Percentiles rank a stretch among this genome's conserved stretches.
Evolutionary conservation across 2,329 filamentous ascomycete genomes (phyloP).

Genomic region (Hymenoscyphus fraxineus): DNA sequence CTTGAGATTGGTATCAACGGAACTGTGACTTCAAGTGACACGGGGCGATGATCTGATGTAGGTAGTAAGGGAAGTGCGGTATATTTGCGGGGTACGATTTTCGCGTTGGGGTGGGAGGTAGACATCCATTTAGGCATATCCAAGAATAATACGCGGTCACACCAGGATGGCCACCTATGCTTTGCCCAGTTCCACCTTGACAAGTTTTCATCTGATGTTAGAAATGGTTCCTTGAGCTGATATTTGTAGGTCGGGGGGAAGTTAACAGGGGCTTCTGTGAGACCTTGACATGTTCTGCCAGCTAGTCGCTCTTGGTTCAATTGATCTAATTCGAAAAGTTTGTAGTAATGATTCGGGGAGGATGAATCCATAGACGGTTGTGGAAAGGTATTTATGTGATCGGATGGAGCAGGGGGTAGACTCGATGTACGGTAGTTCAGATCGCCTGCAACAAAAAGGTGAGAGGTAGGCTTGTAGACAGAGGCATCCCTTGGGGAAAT

Average conservation of each 20-base stretch:
- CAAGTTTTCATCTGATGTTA: conserved; percentile 38
- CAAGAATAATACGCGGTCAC: conserved; percentile 81
- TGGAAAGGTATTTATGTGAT: conserved; percentile 56
- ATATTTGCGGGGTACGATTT: conserved; percentile 61
- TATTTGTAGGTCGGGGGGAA: conserved; percentile 98
- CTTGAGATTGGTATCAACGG: conserved; percentile 47
- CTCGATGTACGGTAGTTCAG: conserved; percentile 89
- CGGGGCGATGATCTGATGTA: conserved; percentile 85
- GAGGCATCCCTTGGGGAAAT: conserved; percentile 47
- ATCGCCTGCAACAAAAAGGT: conserved; percentile 86
- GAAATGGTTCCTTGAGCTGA: conserved; percentile 43
- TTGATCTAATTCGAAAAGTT: conserved; percentile 73
- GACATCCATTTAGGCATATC: conserved; percentile 54
- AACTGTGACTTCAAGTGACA: conserved; percentile 67
- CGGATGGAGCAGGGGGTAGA: conserved; percentile 55
- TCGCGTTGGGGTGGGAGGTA: conserved; percentile 36
- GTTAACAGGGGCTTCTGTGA: conserved; percentile 67
- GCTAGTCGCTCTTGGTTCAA: conserved; percentile 66
- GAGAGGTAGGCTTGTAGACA: conserved; percentile 70
- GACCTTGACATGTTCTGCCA: conserved; percentile 70
- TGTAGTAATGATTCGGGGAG: conserved; percentile 58
- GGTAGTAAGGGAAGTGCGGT: conserved; percentile 70
- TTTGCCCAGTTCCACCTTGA: conserved; percentile 69
- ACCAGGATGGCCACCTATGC: conserved; percentile 90
- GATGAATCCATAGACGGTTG: conserved; percentile 48